These are phyloP conservation scores for Penicillium egyptiacum DNA, from an alignment of 495 filamentous ascomycete species.

Conservation along the genomic window DNA sequence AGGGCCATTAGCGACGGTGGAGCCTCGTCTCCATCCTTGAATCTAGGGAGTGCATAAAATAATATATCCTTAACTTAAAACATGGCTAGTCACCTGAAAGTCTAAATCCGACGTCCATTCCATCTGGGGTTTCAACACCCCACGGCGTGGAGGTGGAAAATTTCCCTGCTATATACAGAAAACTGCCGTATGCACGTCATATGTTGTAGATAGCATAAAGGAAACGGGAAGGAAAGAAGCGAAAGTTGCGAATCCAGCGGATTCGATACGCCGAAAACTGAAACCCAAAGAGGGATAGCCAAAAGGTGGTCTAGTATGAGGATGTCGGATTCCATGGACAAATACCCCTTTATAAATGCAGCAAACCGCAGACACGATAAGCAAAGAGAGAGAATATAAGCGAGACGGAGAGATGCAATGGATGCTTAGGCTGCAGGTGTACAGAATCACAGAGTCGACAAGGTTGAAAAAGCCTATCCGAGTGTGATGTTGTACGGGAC, in stretches of 20 bases:
- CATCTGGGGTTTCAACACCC: not conserved
- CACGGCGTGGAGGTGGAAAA: not conserved
- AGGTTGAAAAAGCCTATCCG: not conserved
- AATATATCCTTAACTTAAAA: not conserved
- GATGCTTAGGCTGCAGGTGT: not conserved
- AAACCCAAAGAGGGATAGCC: not conserved
- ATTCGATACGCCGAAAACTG: not conserved
- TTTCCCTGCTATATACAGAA: not conserved
- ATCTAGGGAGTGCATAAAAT: not conserved
- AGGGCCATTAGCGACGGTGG: slow-evolving; percentile 13
- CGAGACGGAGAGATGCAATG: not conserved
- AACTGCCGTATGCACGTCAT: not conserved
- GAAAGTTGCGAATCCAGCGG: not conserved
- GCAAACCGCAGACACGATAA: not conserved
- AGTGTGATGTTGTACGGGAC: not conserved
- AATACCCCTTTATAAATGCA: not conserved
- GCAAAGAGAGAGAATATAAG: not conserved
- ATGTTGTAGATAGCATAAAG: not conserved
- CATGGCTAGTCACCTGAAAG: not conserved
- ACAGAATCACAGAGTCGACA: not conserved
- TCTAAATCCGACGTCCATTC: not conserved
- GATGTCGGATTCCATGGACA: not conserved
- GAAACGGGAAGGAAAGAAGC: not conserved
- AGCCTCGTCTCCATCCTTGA: slow-evolving; percentile 10
- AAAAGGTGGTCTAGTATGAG: not conserved